Conservation (phyloP, 116 monocot species). For the Papilionanthe hybrid region DNA sequence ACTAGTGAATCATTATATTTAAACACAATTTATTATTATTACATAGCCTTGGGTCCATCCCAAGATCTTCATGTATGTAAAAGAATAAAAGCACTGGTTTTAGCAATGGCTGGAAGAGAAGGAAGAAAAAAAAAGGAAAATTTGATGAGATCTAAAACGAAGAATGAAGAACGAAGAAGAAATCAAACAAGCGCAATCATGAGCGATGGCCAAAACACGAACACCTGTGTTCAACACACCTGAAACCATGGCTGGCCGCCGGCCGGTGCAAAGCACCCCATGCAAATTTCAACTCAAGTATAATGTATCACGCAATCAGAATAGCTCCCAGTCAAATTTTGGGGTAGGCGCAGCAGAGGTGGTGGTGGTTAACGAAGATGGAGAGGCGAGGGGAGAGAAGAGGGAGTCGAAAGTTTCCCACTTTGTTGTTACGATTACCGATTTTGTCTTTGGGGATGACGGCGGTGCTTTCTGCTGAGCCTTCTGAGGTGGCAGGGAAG, state of each 20-base stretch:
- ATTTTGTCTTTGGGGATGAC: conserved; percentile 13
- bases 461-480: conserved; percentile 18
- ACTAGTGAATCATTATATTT: neutral
- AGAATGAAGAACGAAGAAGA: neutral
- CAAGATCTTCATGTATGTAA: conserved; percentile 3
- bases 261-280: neutral
- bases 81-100: conserved; percentile 2
- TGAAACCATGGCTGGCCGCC: neutral
- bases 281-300: neutral
- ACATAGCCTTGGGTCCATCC: neutral
- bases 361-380: conserved; percentile 31
- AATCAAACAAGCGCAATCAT: neutral
- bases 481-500: conserved; percentile 12
- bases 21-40: neutral
- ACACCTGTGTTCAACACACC: neutral
- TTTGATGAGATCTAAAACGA: neutral
- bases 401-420: conserved; percentile 62
- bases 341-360: conserved; percentile 26
- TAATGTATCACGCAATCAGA: conserved; percentile 13
- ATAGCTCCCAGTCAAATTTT: conserved; percentile 53
- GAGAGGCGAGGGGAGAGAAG: conserved; percentile 23
- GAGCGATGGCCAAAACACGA: neutral
- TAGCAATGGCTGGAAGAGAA: neutral
- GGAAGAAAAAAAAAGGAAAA: neutral
- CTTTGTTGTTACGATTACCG: conserved; percentile 25